Base-by-base conservation (phyloP, 2,329 filamentous ascomycete genomes). In the Hyphodiscus sp. region DNA sequence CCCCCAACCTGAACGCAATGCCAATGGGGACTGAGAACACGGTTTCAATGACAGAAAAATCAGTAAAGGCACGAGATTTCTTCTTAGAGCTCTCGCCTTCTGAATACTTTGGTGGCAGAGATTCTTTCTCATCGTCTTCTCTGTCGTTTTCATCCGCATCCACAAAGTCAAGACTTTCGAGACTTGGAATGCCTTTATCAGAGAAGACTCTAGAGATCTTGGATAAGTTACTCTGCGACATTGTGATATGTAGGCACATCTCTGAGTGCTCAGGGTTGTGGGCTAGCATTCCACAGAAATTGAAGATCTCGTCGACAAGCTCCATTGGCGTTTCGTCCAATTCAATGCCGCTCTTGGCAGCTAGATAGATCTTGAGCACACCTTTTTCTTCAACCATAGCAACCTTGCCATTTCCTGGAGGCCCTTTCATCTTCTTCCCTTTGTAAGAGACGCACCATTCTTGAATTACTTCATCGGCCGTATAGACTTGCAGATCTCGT, bases 251-350 rank as follows among this genome's bases (percentile, higher is more conserved):
- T 5, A 53, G 29, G 30, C 51, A 53, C 51, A 52, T 52, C 23
- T 53, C 51, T 42, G 47, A 49, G 29, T 53, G 51, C 20, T 30
- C n/a, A 5, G 51, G 51, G 13, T 49, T 45, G 16, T 53, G 16
- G 15, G 47, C 30, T 38, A 41, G 23, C 47, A 53, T 53, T 15
- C 41, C 51, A 38, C 51, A 53, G 19, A 41, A 53, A 23, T 45
- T 53, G 47, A 53, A 53, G 13, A 53, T 10, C 29, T 45, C 51
- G 20, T 53, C 51, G n/a, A 50, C 51, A 20, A 53, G 51, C 47
- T 53, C 51, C 13, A 45, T 44, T 3, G 51, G 51, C 16, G 38
- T 45, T 20, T 53, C 41, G 2, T 41, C 47, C n/a, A 26, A 19
- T 26, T 50, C 18, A 26, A 45, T 41, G 15, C 41, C 41, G 7